These are phyloP conservation scores for Sanghuangporus baumii DNA, from an alignment of 1,284 basidiomycete genomes.

Conservation along the genomic window DNA sequence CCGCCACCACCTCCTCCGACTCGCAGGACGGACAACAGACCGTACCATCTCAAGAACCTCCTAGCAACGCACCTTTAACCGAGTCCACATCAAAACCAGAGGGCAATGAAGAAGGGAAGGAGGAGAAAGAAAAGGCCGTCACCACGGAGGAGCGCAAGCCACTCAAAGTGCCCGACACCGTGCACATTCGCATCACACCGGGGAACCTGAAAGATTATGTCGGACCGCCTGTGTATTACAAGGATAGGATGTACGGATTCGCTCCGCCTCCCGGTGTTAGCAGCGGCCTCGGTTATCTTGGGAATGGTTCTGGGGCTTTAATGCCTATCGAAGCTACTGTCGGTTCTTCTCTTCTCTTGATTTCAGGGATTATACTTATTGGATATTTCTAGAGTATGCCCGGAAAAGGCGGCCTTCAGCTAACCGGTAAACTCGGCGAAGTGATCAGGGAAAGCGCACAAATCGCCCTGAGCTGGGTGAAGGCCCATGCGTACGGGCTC, in stretches of 20 bases:
- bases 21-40: constrained; percentile 17
- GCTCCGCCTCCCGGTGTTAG: constrained; percentile 89
- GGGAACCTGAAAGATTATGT: constrained; percentile 95
- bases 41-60: constrained; percentile 32
- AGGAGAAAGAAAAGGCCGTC: constrained; percentile 40
- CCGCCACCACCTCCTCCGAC: constrained; percentile 21
- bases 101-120: constrained; percentile 22
- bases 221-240: constrained; percentile 93
- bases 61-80: constrained; percentile 30
- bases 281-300: constrained; percentile 92
- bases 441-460: constrained; percentile 96
- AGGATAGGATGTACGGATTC: constrained; percentile 85
- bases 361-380: constrained; percentile 1
- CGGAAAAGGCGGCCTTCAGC: constrained; percentile 82
- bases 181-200: constrained; percentile 78
- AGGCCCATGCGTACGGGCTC: constrained; percentile 82
- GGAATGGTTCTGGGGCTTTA: constrained; percentile 93
- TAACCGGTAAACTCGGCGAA: constrained; percentile 97
- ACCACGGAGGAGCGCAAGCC: constrained; percentile 82
- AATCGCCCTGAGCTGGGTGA: constrained; percentile 92
- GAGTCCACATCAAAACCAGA: constrained; percentile 17
- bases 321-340: constrained; percentile 97
- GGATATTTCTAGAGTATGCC: constrained; percentile 69
- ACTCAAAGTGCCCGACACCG: constrained; percentile 72
- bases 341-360: constrained; percentile 26